These are phyloP conservation scores for Mycena olivaceomarginata DNA, from an alignment of 768 basidiomycete species.

Conservation along the genomic window DNA sequence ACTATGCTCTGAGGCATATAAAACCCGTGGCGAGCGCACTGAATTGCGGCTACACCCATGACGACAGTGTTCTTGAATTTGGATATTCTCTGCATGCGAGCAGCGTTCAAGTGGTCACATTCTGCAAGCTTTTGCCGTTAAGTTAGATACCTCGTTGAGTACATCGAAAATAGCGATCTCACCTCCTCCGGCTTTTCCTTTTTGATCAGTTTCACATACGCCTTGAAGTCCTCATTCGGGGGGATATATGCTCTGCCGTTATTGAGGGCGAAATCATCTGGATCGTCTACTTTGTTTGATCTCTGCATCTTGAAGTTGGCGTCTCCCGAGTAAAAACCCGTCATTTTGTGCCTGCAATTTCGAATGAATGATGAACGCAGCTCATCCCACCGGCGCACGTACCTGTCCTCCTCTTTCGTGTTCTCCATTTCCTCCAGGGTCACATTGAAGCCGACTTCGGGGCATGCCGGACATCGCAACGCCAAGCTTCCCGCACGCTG, in stretches of 20 bases:
- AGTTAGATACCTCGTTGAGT: background rate
- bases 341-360: constrained; percentile 13
- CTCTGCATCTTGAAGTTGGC: constrained; percentile 26
- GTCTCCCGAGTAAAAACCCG: background rate
- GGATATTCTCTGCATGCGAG: constrained; percentile 49
- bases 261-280: constrained; percentile 16
- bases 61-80: constrained; percentile 53
- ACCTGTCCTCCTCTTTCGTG: background rate
- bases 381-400: background rate
- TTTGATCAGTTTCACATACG: background rate
- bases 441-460: constrained; percentile 40
- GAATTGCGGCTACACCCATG: constrained; percentile 52
- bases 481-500: constrained; percentile 4
- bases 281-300: constrained; percentile 22
- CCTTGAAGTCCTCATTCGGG: background rate
- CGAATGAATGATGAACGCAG: background rate
- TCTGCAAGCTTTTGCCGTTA: background rate
- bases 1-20: constrained; percentile 44
- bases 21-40: constrained; percentile 55
- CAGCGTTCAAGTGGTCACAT: constrained; percentile 41
- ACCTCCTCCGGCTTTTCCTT: background rate
- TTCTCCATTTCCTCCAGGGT: background rate
- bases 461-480: constrained; percentile 38
- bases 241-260: background rate
- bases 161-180: background rate